Evolutionary conservation across 225 moss, liverwort and hornwort species (phyloP).

Genomic region (Rhytidiadelphus loreus): DNA sequence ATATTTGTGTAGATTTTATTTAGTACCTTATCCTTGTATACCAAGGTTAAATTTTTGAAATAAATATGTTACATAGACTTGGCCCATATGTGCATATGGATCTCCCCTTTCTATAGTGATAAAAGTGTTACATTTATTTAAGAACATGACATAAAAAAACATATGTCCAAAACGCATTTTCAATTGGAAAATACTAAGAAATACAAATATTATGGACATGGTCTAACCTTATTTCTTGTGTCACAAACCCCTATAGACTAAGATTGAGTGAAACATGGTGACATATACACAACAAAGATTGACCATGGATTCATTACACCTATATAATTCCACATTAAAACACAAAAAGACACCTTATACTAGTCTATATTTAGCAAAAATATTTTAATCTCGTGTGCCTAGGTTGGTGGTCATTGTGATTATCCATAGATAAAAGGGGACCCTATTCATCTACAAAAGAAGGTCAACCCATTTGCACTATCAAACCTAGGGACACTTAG

Average conservation of each 20-base stretch:
- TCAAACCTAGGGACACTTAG: fast-evolving
- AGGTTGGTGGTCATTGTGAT: neutral
- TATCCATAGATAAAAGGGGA: fast-evolving
- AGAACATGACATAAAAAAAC: neutral
- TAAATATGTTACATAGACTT: neutral
- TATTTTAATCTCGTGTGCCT: fast-evolving
- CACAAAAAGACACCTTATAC: fast-evolving
- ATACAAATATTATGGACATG: neutral
- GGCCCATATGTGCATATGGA: neutral
- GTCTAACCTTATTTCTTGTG: neutral
- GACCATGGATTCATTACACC: neutral
- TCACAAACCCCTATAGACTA: neutral
- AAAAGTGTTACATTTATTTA: neutral
- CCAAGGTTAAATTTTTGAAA: neutral
- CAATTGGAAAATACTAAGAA: neutral
- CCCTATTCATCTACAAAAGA: neutral
- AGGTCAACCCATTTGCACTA: too few relatives aligned
- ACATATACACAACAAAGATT: neutral
- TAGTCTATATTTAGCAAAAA: neutral
- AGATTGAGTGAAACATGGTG: neutral
- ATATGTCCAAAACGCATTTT: too few relatives aligned
- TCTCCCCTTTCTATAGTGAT: neutral
- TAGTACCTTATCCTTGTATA: fast-evolving
- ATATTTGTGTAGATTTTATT: neutral
- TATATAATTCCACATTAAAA: neutral